A percentile compares a stretch with the other conserved stretches of the same genome.
Evolutionary conservation across 2,329 filamentous ascomycete species (phyloP).

Genomic region (Bretziella fagacearum): DNA sequence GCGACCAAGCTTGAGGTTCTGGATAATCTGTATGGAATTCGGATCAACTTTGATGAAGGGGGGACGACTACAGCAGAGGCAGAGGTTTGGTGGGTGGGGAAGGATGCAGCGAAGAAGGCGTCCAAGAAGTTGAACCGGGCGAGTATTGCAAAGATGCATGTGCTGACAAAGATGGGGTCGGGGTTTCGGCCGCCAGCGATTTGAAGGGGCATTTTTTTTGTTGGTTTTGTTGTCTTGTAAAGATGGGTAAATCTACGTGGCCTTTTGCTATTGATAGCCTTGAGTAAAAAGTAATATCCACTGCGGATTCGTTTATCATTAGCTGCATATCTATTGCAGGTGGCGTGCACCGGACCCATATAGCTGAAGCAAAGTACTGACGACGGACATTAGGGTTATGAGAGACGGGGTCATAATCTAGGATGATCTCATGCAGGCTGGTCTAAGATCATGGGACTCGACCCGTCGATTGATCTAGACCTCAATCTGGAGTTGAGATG

Average conservation of each 20-base stretch:
- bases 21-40: neutral
- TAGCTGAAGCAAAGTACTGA: no score
- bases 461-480: no score
- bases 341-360: no score
- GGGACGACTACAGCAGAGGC: constrained; percentile 2
- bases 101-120: neutral
- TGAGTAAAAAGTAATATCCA: no score
- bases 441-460: no score
- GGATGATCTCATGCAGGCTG: no score
- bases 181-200: neutral
- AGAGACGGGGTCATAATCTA: no score
- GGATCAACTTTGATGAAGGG: neutral
- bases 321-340: neutral
- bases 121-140: neutral
- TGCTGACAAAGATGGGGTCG: neutral
- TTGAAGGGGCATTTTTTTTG: no score
- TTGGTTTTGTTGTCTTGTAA: no score
- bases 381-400: neutral
- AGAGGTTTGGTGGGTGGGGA: neutral
- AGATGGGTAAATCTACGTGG: no score
- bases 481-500: no score
- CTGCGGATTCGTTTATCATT: neutral
- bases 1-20: neutral
- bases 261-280: no score
- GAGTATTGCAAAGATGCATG: neutral